These are phyloP conservation scores for Triticum aestivum DNA, from an alignment of 176 grass and related monocot genomes.

Conservation along the genomic window IWGSC_CS_RefSeq_v2.1 NC_057797.1:201892030-201892529, in stretches of 20 bases:
- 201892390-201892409: background rate
- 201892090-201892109: too few species aligned
- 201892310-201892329: background rate
- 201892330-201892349: background rate
- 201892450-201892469: constrained; percentile 8
- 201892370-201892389: background rate
- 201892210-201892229: too few species aligned
- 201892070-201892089: too few species aligned
- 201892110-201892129: too few species aligned
- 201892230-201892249: too few species aligned
- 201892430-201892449: background rate
- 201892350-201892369: background rate
- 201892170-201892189: too few species aligned
- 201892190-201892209: too few species aligned
- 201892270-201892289: background rate
- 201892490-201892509: background rate
- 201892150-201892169: too few species aligned
- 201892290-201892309: background rate
- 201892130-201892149: too few species aligned
- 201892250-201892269: too few species aligned
- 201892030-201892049: too few species aligned
- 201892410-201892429: background rate
- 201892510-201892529: background rate
- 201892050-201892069: too few species aligned
- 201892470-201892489: background rate